Base-by-base conservation (phyloP, 1,139 yeast species). In the Komagataea norvegica region DNA sequence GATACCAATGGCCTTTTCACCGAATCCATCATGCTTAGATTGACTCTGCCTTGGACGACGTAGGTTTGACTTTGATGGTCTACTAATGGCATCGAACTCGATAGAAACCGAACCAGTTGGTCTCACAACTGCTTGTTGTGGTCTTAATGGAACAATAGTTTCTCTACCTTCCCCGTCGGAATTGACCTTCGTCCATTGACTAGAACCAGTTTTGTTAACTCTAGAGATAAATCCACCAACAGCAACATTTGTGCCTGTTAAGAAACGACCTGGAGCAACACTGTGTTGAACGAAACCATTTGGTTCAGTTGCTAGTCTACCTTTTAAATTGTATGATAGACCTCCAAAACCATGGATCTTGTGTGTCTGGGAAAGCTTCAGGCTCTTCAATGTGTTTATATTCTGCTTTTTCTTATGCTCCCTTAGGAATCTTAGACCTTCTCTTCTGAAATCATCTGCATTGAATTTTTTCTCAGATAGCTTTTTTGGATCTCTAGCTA, bases 251-350 rank as follows among this genome's bases (percentile, higher is more conserved):
- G 47, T 44, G 5, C 40, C 29, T n/a, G 58, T 49, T 28, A 82
- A 65, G 31, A 75, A 63, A 65, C 96, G 78, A 44, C 93, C 95
- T 13, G 84, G 83, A 11, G 77, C 79, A 25, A 80, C 67, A 40
- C 67, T 66, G 25, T 76, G 75, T 41, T 74, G 68, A 38, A 71
- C 65, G 27, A 80, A 64, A 33, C 96, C 96, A 49, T 80, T 74
- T 23, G 95, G 94, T 3, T 88, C 72, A 60, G 81, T 84, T 45
- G 69, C 58, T 34, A 86, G 65, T 57, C 88, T 72, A 7, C 95
- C 95, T 47, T 72, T 74, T 48, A 82, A 72, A 34, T 70, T 71
- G 54, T 86, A 87, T 3, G 86, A 73, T 43, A 83, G 67, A 11
- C 93, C 93, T 31, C 81, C 93, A 9, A 82, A 76, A 28, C 87